Evolutionary conservation across 805 yeast species (phyloP).

Genomic region (Nakazawaea peltata): DNA sequence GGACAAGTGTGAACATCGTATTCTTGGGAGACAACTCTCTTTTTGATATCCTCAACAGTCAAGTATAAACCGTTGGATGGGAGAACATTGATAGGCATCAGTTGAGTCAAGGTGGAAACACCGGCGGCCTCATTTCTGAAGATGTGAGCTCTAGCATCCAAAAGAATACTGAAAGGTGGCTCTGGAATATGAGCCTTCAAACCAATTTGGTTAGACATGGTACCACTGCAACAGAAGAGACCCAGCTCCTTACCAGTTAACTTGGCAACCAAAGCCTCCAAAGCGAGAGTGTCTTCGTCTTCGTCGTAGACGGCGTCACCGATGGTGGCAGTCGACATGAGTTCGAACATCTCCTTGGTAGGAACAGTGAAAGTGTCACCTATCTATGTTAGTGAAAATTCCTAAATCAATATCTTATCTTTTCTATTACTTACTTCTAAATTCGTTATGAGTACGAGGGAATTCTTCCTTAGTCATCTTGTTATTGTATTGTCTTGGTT

Average conservation of each 20-base stretch:
- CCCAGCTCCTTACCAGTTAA: constrained; percentile 78
- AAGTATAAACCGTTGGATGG: constrained; percentile 72
- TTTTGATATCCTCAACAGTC: constrained; percentile 70
- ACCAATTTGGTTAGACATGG: constrained; percentile 83
- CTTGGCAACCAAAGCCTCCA: constrained; percentile 57
- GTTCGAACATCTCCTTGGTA: constrained; percentile 58
- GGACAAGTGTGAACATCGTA: constrained; percentile 87
- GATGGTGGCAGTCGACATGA: constrained; percentile 45
- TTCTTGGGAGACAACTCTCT: constrained; percentile 53
- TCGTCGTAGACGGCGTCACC: constrained; percentile 92
- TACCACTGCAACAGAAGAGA: constrained; percentile 79
- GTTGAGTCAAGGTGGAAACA: constrained; percentile 80
- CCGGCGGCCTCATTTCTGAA: constrained; percentile 87
- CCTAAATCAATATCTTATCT: constrained; percentile 6
- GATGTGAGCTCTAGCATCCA: constrained; percentile 82
- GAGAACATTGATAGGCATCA: constrained; percentile 77
- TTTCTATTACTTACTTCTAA: constrained; percentile 3
- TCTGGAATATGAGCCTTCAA: constrained; percentile 64
- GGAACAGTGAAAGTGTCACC: constrained; percentile 92
- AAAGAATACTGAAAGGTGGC: constrained; percentile 79
- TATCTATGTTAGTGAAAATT: constrained; percentile 17
- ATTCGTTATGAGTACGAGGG: constrained; percentile 6
- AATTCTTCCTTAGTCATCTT: not conserved
- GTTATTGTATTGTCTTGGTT: too few species aligned
- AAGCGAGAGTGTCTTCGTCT: constrained; percentile 56